A percentile compares a stretch with the other conserved stretches of the same genome.
phyloP scores from a whole-genome alignment of 495 filamentous ascomycete genomes.

The Thozetella sp. region DNA sequence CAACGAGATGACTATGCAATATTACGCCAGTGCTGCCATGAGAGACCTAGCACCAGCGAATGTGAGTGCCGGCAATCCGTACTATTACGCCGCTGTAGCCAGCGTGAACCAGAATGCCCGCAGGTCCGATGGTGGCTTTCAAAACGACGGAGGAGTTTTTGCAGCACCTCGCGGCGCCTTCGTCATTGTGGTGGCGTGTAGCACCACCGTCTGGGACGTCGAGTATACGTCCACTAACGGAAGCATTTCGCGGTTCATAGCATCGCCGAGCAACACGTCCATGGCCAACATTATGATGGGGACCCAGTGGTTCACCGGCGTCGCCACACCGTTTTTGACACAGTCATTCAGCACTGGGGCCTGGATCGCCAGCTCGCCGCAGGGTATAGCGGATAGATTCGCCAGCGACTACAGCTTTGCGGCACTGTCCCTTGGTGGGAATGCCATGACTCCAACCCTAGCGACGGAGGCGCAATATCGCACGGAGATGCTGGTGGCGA shows the following conservation, averaged over 20 bases:
- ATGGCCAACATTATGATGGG: background rate
- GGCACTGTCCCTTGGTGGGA: background rate
- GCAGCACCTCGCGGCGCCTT: background rate
- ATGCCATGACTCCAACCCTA: background rate
- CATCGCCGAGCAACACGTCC: background rate
- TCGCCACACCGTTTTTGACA: background rate
- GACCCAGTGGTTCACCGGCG: background rate
- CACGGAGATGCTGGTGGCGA: background rate
- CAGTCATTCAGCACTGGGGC: background rate
- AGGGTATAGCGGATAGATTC: background rate
- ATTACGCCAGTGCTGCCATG: background rate
- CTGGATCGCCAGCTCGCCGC: background rate
- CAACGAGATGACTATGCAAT: background rate
- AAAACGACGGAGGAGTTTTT: background rate
- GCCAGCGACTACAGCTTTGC: background rate
- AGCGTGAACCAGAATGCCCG: background rate
- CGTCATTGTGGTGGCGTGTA: background rate
- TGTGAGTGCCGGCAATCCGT: background rate
- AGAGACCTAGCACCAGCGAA: background rate
- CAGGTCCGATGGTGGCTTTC: background rate
- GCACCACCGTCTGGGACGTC: background rate
- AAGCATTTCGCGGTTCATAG: background rate
- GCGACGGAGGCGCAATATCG: background rate
- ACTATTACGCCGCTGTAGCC: background rate
- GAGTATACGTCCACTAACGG: background rate